Evolutionary conservation across 169 alveolate species (phyloP).

Genomic region (Plasmodium cynomolgi): DNA sequence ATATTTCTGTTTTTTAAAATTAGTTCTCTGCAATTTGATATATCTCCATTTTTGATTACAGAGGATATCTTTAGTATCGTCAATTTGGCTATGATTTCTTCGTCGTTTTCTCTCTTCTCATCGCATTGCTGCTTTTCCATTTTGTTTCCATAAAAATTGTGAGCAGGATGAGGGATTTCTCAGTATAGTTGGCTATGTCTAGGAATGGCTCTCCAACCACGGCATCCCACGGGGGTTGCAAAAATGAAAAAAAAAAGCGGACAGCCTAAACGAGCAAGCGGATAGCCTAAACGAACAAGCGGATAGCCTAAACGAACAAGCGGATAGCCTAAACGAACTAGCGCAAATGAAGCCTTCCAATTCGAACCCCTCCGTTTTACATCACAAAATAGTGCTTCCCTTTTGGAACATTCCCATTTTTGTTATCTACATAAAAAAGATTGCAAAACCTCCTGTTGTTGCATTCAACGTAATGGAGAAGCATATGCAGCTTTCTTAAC

Average conservation of each 20-base stretch:
- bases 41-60: constrained; percentile 78
- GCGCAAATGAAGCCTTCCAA: not conserved
- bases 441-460: not conserved
- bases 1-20: constrained; percentile 77
- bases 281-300: not conserved
- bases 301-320: not conserved
- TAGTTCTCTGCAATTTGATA: constrained; percentile 76
- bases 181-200: not conserved
- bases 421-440: not conserved
- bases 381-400: not conserved
- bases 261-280: not conserved
- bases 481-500: not conserved
- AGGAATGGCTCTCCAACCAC: not conserved
- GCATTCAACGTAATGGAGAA: not conserved
- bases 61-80: constrained; percentile 79
- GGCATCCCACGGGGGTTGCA: not conserved
- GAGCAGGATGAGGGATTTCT: not conserved
- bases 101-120: constrained; percentile 1
- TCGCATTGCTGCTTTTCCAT: constrained; percentile 6
- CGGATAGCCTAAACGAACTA: not conserved
- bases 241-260: too few relatives aligned
- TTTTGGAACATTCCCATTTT: not conserved
- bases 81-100: constrained; percentile 48
- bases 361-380: not conserved
- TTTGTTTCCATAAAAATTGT: not conserved